Evolutionary conservation across 805 yeast genomes (phyloP), one percentile per base, ranked within the genome.

Genomic region (Lipomyces mesembrius): DNA sequence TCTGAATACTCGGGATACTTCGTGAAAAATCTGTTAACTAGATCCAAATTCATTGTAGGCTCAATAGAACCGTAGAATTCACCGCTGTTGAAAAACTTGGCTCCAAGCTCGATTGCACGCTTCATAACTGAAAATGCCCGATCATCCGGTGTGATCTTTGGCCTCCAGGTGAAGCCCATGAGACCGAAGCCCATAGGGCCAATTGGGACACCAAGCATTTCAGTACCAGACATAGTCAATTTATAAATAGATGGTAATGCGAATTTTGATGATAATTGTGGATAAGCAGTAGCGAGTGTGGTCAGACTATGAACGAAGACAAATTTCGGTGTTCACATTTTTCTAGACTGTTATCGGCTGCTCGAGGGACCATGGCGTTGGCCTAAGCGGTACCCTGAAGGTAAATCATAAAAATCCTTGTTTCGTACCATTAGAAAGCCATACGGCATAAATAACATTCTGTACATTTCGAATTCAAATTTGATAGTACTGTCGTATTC

Each of bases 121-220:
- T 83, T 80, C 75, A 89, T 79, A 1, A 84, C 77, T 4, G 79
- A 84, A 63, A 85, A 79, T 0, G 89, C 85, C 59, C 79, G 79
- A 20, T 82, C 84, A 60, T 80, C 72, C 5, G 88, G 67, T 5
- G 59, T 61, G 62, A 60, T 75, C 17, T 58, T 69, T 0, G 87
- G 84, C 49, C 83, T 55, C 90, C 90, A 87, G 0, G 97, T 90
- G 76, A 90, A 81, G 63, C 88, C 84, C 97, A 92, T 91, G 69
- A 91, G 82, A 53, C 97, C 97, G 71, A 84, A 86, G 57, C 96
- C 96, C 32, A 74, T 57, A 14, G 60, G 69, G 59, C 74, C 76
- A 61, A 72, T 62, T 29, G 62, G 55, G 55, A 62, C 55, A 14
- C 71, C 71, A 20, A 57, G 57, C 4, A 68, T 20, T 22, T 27